Conservation (phyloP, 495 filamentous ascomycete species). For the Extremus antarcticus region DNA sequence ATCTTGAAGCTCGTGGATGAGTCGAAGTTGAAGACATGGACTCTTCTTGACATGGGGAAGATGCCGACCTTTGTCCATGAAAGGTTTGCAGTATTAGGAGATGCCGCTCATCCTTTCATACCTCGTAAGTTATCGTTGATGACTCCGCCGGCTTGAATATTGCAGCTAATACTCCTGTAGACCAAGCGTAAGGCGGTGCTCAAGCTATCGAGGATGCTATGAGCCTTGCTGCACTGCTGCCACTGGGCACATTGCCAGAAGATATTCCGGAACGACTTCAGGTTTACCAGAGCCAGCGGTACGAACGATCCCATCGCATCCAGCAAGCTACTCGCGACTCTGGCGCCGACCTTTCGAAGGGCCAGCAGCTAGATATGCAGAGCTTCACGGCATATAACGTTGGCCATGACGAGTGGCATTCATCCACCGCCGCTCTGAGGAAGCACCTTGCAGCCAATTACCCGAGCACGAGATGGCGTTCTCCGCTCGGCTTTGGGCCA, state of each 20-base stretch:
- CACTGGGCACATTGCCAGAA: conserved; percentile 27
- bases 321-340: conserved; percentile 42
- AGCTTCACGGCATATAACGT: conserved; percentile 45
- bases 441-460: conserved; percentile 36
- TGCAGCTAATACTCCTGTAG: no score
- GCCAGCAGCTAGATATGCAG: conserved; percentile 34
- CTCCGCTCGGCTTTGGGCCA: conserved; percentile 47
- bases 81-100: conserved; percentile 44
- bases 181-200: conserved; percentile 27
- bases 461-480: conserved; percentile 37
- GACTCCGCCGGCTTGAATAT: no score
- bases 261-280: conserved; percentile 39
- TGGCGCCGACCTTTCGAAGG: conserved; percentile 33
- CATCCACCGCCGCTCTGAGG: conserved; percentile 40
- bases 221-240: conserved; percentile 42
- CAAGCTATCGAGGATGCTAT: conserved; percentile 45
- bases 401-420: conserved; percentile 49
- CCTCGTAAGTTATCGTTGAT: no score
- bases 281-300: conserved; percentile 44
- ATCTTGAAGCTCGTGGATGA: conserved; percentile 41
- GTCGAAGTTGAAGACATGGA: conserved; percentile 45
- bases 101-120: conserved; percentile 54
- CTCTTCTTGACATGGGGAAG: conserved; percentile 46
- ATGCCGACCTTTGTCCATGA: conserved; percentile 44
- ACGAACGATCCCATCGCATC: conserved; percentile 42